A percentile compares a stretch with the other conserved stretches of the same genome.
phyloP scores from a whole-genome alignment of 331 rosid genomes.

The Spiraea crenata region DNA sequence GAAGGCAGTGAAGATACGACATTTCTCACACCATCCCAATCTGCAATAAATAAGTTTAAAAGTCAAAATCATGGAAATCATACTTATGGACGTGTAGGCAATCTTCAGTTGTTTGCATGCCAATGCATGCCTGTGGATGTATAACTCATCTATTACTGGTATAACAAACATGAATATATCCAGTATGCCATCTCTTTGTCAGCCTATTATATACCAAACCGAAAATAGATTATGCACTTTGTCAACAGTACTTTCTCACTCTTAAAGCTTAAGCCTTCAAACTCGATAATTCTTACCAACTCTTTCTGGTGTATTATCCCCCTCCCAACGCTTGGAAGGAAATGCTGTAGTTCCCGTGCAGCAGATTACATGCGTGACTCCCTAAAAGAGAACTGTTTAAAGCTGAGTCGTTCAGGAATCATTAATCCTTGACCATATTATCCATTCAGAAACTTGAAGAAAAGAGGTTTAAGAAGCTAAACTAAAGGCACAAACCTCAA shows the following conservation, averaged over 20 bases:
- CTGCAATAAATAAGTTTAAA: constrained; percentile 37
- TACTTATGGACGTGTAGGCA: background rate
- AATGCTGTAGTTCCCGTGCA: constrained; percentile 95
- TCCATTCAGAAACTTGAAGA: constrained; percentile 4
- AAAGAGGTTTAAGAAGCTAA: background rate
- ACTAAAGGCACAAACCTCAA: constrained; percentile 53
- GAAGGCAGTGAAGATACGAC: constrained; percentile 74
- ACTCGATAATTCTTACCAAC: constrained; percentile 60
- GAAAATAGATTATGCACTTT: background rate
- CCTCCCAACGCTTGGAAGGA: constrained; percentile 92
- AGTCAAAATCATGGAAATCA: constrained; percentile 26
- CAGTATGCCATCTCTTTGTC: background rate
- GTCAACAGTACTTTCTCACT: constrained; percentile 11
- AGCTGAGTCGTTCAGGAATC: background rate
- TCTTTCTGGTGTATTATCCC: constrained; percentile 85
- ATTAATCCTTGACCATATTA: background rate
- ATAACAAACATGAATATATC: background rate
- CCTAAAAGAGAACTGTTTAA: constrained; percentile 45
- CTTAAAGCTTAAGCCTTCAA: constrained; percentile 6
- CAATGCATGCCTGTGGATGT: background rate
- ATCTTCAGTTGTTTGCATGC: background rate
- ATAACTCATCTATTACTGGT: background rate
- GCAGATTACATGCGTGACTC: constrained; percentile 94
- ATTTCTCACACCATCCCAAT: constrained; percentile 96
- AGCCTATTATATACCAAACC: background rate